Evolutionary conservation across 768 basidiomycete species (phyloP).

Genomic region (Lactarius akahatsu): DNA sequence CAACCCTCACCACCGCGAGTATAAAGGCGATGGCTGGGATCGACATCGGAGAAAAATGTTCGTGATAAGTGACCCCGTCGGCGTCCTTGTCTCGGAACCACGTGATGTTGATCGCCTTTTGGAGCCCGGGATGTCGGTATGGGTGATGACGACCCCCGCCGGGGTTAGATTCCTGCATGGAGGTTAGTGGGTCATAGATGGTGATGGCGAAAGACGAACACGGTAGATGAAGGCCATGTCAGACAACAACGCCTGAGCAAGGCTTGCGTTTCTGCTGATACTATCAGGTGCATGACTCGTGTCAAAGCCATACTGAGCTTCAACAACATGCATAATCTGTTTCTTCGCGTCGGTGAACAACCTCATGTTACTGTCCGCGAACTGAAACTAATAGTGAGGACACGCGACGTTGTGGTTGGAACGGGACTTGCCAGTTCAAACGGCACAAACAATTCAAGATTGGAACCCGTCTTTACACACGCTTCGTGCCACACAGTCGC

Average conservation of each 20-base stretch:
- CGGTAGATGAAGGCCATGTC: slow-evolving; percentile 12
- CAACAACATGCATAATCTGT: neutral
- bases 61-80: slow-evolving; percentile 4
- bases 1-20: slow-evolving; percentile 16
- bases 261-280: slow-evolving; percentile 5
- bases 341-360: neutral
- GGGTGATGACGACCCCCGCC: neutral
- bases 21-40: slow-evolving; percentile 7
- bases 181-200: neutral
- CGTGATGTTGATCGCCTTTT: slow-evolving; percentile 11
- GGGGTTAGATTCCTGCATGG: neutral
- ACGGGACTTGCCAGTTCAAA: neutral
- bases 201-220: neutral
- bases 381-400: slow-evolving; percentile 5
- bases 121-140: slow-evolving; percentile 20
- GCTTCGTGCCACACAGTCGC: slow-evolving; percentile 1
- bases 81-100: slow-evolving; percentile 9
- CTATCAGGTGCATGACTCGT: slow-evolving; percentile 7
- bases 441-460: neutral
- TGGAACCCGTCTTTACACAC: neutral
- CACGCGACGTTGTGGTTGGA: neutral
- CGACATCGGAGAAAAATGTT: slow-evolving; percentile 8
- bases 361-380: neutral
- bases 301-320: slow-evolving; percentile 14
- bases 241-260: slow-evolving; percentile 1